These are phyloP conservation scores for Colletotrichum musicola DNA, from an alignment of 2,329 filamentous ascomycete genomes.

Conservation along the genomic window DNA sequence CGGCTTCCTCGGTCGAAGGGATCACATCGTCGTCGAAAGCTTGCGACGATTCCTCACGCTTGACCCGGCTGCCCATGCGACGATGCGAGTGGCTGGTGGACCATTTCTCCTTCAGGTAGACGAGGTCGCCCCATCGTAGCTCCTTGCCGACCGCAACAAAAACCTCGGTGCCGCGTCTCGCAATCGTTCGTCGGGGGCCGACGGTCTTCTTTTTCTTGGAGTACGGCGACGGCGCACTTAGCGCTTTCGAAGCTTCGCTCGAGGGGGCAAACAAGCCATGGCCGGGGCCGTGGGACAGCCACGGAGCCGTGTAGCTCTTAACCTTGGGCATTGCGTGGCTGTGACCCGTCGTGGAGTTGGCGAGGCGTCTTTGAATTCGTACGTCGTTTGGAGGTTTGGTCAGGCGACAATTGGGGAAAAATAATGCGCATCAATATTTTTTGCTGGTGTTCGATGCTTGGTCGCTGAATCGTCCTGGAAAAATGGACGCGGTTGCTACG, in stretches of 20 bases:
- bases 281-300: constrained; percentile 85
- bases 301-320: constrained; percentile 86
- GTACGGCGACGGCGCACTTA: constrained; percentile 51
- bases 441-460: constrained; percentile 2
- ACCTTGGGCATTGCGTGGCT: constrained; percentile 81
- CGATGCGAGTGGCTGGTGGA: constrained; percentile 46
- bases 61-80: constrained; percentile 55
- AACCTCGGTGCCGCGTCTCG: constrained; percentile 84
- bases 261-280: constrained; percentile 79
- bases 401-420: neutral
- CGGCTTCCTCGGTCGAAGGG: constrained; percentile 43
- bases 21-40: constrained; percentile 50
- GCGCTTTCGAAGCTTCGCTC: constrained; percentile 48
- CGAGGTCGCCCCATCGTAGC: constrained; percentile 90
- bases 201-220: constrained; percentile 57
- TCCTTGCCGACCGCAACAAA: constrained; percentile 92
- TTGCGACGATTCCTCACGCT: constrained; percentile 60
- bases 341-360: neutral
- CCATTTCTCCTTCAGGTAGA: constrained; percentile 77
- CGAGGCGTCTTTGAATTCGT: neutral
- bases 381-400: neutral
- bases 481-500: constrained; percentile 32
- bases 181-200: constrained; percentile 76
- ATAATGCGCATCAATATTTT: constrained; percentile 10
- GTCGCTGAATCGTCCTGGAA: constrained; percentile 15